A percentile compares a stretch with the other conserved stretches of the same genome.
These are phyloP conservation scores for Ogataea siamensis DNA, from an alignment of 805 yeast species.

Conservation along the genomic window DNA sequence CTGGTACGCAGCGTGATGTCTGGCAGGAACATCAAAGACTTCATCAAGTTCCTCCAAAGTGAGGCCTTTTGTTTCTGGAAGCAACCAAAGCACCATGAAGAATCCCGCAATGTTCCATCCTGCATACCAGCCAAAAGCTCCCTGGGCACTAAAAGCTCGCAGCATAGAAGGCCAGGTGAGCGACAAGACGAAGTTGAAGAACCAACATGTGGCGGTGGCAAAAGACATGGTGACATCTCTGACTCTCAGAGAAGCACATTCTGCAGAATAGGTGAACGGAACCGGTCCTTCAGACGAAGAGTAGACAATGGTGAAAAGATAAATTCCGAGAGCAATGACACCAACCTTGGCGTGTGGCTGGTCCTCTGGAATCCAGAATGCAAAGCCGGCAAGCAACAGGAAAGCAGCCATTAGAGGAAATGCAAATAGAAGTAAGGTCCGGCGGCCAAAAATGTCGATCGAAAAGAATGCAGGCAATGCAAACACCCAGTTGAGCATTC, in stretches of 20 bases:
- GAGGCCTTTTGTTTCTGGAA: constrained; percentile 71
- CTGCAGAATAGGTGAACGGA: constrained; percentile 86
- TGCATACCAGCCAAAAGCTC: constrained; percentile 88
- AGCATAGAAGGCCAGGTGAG: constrained; percentile 77
- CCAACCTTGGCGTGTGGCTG: constrained; percentile 55
- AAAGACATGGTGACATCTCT: constrained; percentile 80
- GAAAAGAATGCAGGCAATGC: constrained; percentile 31
- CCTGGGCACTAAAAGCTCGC: constrained; percentile 67
- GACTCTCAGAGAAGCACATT: constrained; percentile 73
- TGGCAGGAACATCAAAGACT: constrained; percentile 59
- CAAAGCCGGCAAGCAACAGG: constrained; percentile 62
- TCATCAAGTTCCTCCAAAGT: constrained; percentile 77
- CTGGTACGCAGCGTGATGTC: constrained; percentile 53
- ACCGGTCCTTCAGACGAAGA: constrained; percentile 89
- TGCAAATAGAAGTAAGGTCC: constrained; percentile 52
- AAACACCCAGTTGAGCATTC: constrained; percentile 41
- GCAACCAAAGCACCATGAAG: constrained; percentile 65
- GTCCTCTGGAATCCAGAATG: constrained; percentile 61
- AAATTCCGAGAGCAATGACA: constrained; percentile 68
- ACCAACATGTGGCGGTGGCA: constrained; percentile 76
- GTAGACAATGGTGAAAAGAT: constrained; percentile 68
- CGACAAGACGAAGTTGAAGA: constrained; percentile 66
- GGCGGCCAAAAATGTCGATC: constrained; percentile 43
- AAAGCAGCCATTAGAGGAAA: constrained; percentile 64
- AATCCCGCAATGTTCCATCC: constrained; percentile 77